Evolutionary conservation across 73 alveolate species (phyloP).

Genomic region (Paramecium caudatum): DNA sequence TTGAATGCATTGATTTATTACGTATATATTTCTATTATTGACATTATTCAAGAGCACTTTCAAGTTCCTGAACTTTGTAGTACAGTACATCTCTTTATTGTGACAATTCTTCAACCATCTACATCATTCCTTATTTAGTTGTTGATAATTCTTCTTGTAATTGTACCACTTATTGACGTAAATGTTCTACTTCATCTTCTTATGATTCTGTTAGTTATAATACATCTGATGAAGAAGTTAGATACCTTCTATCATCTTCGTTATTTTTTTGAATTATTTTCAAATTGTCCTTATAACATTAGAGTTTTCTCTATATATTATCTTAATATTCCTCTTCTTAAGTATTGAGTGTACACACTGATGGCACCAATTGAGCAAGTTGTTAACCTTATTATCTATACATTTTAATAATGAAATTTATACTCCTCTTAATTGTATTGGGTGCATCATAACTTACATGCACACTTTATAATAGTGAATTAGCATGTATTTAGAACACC

Average conservation of each 20-base stretch:
- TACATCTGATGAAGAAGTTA: constrained; percentile 4
- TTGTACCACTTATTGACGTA: background rate
- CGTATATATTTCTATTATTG: background rate
- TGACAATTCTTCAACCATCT: background rate
- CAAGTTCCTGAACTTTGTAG: background rate
- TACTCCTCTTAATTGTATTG: background rate
- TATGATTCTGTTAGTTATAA: constrained; percentile 32
- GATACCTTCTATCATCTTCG: constrained; percentile 44
- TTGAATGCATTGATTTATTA: constrained; percentile 13
- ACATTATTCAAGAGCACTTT: background rate
- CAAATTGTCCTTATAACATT: constrained; percentile 34
- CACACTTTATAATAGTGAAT: background rate
- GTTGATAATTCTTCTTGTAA: background rate
- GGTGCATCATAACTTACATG: background rate
- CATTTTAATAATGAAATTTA: no score
- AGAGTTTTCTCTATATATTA: background rate
- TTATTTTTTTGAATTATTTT: constrained; percentile 53
- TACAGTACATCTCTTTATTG: constrained; percentile 17
- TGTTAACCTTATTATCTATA: background rate
- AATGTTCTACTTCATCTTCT: constrained; percentile 1
- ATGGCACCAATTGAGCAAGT: background rate
- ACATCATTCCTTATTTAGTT: constrained; percentile 23
- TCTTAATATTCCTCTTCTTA: constrained; percentile 44
- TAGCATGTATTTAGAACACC: background rate
- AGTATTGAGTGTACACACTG: constrained; percentile 37